Percentiles rank a stretch among this genome's conserved stretches.
Conservation (phyloP, 495 filamentous ascomycete genomes). For the Penicillium paradoxum region DNA sequence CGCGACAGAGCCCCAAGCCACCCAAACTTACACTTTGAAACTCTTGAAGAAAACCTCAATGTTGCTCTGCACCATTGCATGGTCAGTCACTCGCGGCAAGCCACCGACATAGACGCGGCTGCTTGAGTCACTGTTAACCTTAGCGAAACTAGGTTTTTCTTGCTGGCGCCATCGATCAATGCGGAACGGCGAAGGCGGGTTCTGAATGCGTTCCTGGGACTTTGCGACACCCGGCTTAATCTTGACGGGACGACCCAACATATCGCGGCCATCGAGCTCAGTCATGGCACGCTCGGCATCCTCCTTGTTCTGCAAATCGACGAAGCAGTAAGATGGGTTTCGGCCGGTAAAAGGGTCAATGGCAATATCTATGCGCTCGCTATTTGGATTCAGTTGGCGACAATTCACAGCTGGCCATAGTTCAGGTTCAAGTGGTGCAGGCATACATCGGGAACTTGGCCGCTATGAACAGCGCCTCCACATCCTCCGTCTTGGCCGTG, state of each 20-base stretch:
- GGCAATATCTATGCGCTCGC: slow-evolving; percentile 60
- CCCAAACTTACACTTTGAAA: slow-evolving; percentile 44
- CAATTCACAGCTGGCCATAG: background rate
- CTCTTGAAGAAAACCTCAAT: slow-evolving; percentile 56
- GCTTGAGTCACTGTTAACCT: slow-evolving; percentile 38
- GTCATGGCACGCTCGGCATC: slow-evolving; percentile 53
- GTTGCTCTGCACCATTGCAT: slow-evolving; percentile 47
- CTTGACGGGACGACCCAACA: slow-evolving; percentile 54
- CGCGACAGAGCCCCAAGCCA: background rate
- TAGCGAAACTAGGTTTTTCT: slow-evolving; percentile 17
- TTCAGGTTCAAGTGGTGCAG: background rate
- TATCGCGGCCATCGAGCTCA: slow-evolving; percentile 46
- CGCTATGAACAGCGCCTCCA: slow-evolving; percentile 51
- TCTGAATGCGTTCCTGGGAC: slow-evolving; percentile 22
- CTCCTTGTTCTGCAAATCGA: slow-evolving; percentile 55
- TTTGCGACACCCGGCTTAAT: slow-evolving; percentile 55
- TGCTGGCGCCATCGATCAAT: slow-evolving; percentile 37
- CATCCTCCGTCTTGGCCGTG: slow-evolving; percentile 55
- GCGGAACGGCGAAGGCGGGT: slow-evolving; percentile 20
- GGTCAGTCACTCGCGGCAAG: slow-evolving; percentile 53
- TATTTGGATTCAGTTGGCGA: slow-evolving; percentile 29
- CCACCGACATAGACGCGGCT: slow-evolving; percentile 61
- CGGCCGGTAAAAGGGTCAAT: slow-evolving; percentile 62
- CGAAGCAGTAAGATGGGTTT: slow-evolving; percentile 70
- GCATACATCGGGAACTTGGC: slow-evolving; percentile 44